Evolutionary conservation across 2,329 filamentous ascomycete genomes (phyloP), one percentile per base, ranked within the genome.

Genomic region (Thelonectria discophora): DNA sequence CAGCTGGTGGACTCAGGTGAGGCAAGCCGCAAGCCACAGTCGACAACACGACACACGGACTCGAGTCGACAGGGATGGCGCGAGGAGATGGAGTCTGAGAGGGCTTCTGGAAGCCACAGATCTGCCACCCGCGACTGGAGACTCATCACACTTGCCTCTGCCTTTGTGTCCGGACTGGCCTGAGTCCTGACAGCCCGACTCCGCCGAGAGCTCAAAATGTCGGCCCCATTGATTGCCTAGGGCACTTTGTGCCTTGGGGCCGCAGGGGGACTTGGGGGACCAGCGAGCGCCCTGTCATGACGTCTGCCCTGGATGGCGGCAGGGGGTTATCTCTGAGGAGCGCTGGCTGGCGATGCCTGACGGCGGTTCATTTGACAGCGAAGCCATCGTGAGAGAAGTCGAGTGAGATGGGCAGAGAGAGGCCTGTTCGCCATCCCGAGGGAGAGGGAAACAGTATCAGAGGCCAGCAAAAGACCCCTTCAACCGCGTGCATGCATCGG

Each of bases 371-470:
- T 37, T 46, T 54, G 58, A 66, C 61, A 63, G 58, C 61, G 63
- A 63, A 37, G 45, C 55, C 60, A 13, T 63, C 24, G 60, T 49
- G 66, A 55, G 64, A 46, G 69, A 30, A 30, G 27, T 8, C 56
- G 67, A 51, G 56, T 61, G 10, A 46, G 43, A 47, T 15, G 57
- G 62, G 68, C 69, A 72, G 64, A 65, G 54, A 64, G 67, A 71
- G 69, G 69, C 61, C 69, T 72, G 69, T 72, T 69, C 69, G 52
- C 65, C 56, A 66, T 69, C 63, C 65, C 65, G 69, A 71, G 62
- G 59, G 60, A 68, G 60, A 68, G 64, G 64, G 60, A 65, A 60
- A 63, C 60, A 58, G 64, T 53, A 54, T 65, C 59, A 67, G 52
- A 69, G 66, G 58, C 40, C 34, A 58, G 55, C 61, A 63, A 58